phyloP scores from a whole-genome alignment of 805 yeast genomes.

The Grigorovia humatica region DNA sequence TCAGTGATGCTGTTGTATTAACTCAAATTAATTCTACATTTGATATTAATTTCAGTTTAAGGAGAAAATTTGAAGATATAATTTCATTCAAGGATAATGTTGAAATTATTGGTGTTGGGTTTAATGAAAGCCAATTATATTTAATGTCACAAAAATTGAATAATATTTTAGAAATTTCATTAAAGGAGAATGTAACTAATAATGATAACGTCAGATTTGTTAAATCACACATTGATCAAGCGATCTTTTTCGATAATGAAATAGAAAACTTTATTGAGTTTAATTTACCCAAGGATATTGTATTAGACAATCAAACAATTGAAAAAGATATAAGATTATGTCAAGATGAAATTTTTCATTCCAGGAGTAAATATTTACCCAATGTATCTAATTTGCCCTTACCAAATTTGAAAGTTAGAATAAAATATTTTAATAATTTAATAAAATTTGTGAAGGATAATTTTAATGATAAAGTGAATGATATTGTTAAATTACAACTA shows the following conservation, averaged over 20 bases:
- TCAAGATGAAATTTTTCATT: constrained; percentile 44
- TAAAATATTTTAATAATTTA: constrained; percentile 34
- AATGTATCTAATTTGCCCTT: constrained; percentile 38
- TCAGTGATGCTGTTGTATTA: constrained; percentile 52
- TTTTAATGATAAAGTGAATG: constrained; percentile 31
- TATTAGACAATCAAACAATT: constrained; percentile 35
- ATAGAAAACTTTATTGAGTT: constrained; percentile 39
- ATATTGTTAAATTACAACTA: constrained; percentile 31
- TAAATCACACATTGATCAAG: constrained; percentile 75
- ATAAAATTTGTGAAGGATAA: constrained; percentile 37
- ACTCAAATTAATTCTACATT: constrained; percentile 43
- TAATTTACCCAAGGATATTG: constrained; percentile 35
- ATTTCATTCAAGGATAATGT: constrained; percentile 46
- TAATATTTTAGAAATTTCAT: constrained; percentile 55
- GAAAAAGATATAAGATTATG: constrained; percentile 43
- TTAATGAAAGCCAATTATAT: constrained; percentile 39
- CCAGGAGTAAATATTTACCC: constrained; percentile 45
- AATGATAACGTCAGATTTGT: constrained; percentile 32
- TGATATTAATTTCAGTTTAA: constrained; percentile 26
- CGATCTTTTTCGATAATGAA: constrained; percentile 48
- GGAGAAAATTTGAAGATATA: constrained; percentile 72
- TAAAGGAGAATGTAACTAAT: constrained; percentile 23
- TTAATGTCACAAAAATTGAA: constrained; percentile 38
- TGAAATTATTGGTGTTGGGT: constrained; percentile 49
- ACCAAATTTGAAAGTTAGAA: constrained; percentile 42